Conservation (phyloP, 805 yeast genomes). For the Saccharomycopsis capsularis region DNA sequence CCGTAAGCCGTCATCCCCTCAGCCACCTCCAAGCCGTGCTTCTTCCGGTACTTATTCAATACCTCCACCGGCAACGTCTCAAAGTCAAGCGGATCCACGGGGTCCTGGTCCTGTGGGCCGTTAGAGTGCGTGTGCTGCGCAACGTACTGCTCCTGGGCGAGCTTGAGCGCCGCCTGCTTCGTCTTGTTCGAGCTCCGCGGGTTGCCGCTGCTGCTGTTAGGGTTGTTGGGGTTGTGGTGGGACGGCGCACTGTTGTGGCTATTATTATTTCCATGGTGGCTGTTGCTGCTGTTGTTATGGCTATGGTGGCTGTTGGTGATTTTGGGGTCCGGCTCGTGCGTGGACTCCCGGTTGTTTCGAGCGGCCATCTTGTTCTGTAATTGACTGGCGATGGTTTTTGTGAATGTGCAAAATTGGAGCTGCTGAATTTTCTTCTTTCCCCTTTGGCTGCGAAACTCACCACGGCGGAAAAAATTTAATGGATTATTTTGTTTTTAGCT, state of each 20-base stretch:
- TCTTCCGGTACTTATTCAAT: conserved; percentile 62
- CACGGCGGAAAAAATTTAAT: too few species aligned
- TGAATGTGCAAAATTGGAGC: too few species aligned
- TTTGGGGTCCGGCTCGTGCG: background rate
- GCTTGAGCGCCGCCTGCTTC: background rate
- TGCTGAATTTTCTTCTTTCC: too few species aligned
- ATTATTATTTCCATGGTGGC: background rate
- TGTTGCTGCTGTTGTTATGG: background rate
- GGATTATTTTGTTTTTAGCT: too few species aligned
- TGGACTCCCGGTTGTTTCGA: too few species aligned
- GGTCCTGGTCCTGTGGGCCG: conserved; percentile 54
- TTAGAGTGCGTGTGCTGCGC: conserved; percentile 67
- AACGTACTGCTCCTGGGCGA: conserved; percentile 42
- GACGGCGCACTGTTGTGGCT: background rate
- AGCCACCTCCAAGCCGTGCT: conserved; percentile 47
- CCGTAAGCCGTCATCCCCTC: conserved; percentile 64
- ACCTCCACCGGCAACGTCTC: conserved; percentile 51
- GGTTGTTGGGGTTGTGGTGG: background rate
- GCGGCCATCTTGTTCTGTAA: too few species aligned
- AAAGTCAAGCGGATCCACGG: conserved; percentile 62
- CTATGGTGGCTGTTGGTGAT: background rate
- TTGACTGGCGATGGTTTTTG: too few species aligned
- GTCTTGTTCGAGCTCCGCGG: background rate
- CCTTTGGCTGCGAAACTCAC: too few species aligned
- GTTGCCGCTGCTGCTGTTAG: background rate